Evolutionary conservation across 2,329 filamentous ascomycete genomes (phyloP).

Genomic region (Penicillium sp.): DNA sequence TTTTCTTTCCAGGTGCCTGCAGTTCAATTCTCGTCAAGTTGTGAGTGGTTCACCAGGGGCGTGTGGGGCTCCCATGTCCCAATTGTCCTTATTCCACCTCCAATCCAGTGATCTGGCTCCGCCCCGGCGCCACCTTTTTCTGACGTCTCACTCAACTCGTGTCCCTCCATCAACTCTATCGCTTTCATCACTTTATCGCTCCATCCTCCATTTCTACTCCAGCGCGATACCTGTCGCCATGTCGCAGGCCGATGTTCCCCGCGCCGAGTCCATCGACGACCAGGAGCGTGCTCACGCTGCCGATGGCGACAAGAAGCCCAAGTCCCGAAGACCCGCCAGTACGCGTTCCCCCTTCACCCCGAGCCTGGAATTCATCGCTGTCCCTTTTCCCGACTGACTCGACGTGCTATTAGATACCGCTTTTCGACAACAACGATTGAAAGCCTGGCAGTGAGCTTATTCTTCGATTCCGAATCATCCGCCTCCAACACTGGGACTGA

Average conservation of each 20-base stretch:
- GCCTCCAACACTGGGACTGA: constrained; percentile 17
- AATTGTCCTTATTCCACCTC: background rate
- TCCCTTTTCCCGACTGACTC: constrained; percentile 20
- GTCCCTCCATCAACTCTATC: constrained; percentile 3
- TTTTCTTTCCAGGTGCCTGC: background rate
- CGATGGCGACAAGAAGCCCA: constrained; percentile 74
- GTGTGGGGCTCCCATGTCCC: constrained; percentile 19
- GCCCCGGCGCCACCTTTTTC: constrained; percentile 35
- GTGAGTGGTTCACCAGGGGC: constrained; percentile 7
- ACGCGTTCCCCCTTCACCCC: constrained; percentile 38
- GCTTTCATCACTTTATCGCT: constrained; percentile 11
- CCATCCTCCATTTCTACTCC: constrained; percentile 6
- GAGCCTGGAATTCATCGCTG: constrained; percentile 8
- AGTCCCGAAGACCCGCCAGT: constrained; percentile 93
- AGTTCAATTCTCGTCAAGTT: background rate
- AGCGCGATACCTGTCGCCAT: constrained; percentile 38
- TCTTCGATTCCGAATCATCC: constrained; percentile 12
- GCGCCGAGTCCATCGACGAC: constrained; percentile 52
- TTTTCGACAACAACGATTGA: constrained; percentile 93
- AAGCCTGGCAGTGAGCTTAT: constrained; percentile 90
- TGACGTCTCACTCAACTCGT: constrained; percentile 30
- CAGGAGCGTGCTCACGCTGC: constrained; percentile 48
- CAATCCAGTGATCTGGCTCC: constrained; percentile 26
- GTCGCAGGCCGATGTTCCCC: constrained; percentile 51
- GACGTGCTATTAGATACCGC: constrained; percentile 73